phyloP scores from a whole-genome alignment of 75 land plant species.

The Picea sitchensis region DNA sequence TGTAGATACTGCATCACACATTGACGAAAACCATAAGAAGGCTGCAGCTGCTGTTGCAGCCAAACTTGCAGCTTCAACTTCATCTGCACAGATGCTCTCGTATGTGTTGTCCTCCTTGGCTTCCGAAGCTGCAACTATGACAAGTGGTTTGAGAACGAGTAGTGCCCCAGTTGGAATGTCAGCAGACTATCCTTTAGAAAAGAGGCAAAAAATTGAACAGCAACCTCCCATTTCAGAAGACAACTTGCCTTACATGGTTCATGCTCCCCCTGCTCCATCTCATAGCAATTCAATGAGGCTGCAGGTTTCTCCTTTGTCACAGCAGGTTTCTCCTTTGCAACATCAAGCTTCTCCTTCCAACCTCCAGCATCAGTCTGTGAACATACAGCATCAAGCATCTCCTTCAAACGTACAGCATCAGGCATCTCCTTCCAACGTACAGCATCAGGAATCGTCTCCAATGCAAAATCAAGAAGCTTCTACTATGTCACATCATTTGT shows the following conservation, averaged over 20 bases:
- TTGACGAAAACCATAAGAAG: conserved; percentile 18
- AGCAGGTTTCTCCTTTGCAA: conserved; percentile 21
- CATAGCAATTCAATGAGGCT: conserved; percentile 7
- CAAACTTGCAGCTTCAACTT: conserved; percentile 82
- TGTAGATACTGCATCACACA: conserved; percentile 17
- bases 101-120: conserved; percentile 92
- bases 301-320: conserved; percentile 19
- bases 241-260: conserved; percentile 14
- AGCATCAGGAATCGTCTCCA: conserved; percentile 22
- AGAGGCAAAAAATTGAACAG: conserved; percentile 28
- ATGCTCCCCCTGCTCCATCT: conserved; percentile 17
- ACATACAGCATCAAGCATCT: conserved; percentile 29
- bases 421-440: conserved; percentile 16
- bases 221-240: conserved; percentile 21
- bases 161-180: conserved; percentile 13
- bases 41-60: conserved; percentile 94
- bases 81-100: conserved; percentile 79
- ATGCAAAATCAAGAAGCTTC: conserved; percentile 12
- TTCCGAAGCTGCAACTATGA: conserved; percentile 54
- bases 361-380: conserved; percentile 27
- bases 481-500: not conserved
- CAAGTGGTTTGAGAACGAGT: conserved; percentile 26
- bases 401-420: conserved; percentile 22
- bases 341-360: conserved; percentile 25
- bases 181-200: conserved; percentile 10